Base-by-base conservation (phyloP, 306 rosid genomes). In the Trifolium dubium region DNA sequence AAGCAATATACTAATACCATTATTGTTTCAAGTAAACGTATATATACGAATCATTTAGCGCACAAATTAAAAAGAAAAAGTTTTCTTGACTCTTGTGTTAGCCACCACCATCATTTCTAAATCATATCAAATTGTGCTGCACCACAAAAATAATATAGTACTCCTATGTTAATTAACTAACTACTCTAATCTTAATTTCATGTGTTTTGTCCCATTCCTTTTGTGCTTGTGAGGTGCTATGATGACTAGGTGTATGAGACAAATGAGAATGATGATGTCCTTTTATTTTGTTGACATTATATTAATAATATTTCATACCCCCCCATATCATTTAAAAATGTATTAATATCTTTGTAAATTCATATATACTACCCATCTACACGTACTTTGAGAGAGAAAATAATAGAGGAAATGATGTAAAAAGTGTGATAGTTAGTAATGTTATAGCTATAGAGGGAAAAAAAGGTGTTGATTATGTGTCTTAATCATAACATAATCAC, bases 141-240 rank as follows among this genome's bases (percentile, higher is more conserved):
- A 30, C 18, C 41, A 30, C 18, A 60, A 58, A 60, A 60, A 31
- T 60, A 32, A 34, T 34, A 29, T 35, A 9, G 6, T 37, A 37
- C 23, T 23, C 23, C 23, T 23, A 23, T 23, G 5, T 5, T 31
- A 31, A 61, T 59, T 60, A 64, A 64, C 51, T 40, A 64, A 63
- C 67, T 39, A 40, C 51, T 64, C 39, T 30, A 43, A 23, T 40
- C 71, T 17, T 32, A n/a, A 34, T 43, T 68, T 64, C 30, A 30
- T 17, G 14, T 77, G 67, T 67, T 69, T 74, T 73, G 67, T 82
- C 70, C 3, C 23, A 17, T 53, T 73, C 15, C 9, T 39, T 64
- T 41, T 65, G 54, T 41, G 35, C 41, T 5, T 4, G 54, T 0
- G 8, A 40, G 5, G 54, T 29, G 34, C 34, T 12, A 40, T 65